Evolutionary conservation across 106 monocot genomes (phyloP), one percentile per base, ranked within the genome.

Genomic region (Dendrobium catenatum): DNA sequence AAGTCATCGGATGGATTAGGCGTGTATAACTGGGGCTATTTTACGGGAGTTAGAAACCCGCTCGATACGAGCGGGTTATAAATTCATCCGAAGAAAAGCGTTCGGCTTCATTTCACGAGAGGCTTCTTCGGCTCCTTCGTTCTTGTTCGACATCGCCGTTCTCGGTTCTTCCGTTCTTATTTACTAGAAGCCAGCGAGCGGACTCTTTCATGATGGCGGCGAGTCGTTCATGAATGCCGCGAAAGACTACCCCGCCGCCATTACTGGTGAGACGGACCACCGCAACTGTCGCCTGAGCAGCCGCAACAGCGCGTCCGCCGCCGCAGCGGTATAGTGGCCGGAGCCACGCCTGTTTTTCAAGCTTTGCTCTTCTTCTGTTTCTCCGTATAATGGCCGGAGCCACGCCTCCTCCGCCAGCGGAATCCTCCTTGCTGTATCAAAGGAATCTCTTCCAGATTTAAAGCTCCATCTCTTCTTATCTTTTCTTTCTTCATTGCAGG

Each of bases 381-480:
- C 64, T 4, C 20, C 20, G 54, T 96, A 90, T 9, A 90, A 22
- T 4, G 91, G 79, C 40, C 83, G 83, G 41, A 89, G 85, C 96
- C 93, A 91, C 6, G 85, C 87, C 24, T 79, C 86, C n/a, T 73
- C 58, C 4, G 46, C 83, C 3, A 47, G 22, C 17, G 19, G 82
- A 55, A 49, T 24, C 55, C 9, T 43, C 6, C 5, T 2, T 5
- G 70, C 70, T 5, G 10, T 82, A 5, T 72, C 70, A 5, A 41
- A 46, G 6, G 81, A 55, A 8, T 93, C 93, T 54, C 88, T 80
- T 20, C 80, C 61, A 0, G 90, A 79, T 79, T 86, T 89, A 77
- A 97, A 92, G 82, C 96, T 92, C 92, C 94, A 90, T 67, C 94
- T 76, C 84, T 90, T 94, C 88, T 90, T 96, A 78, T 93, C 91